Evolutionary conservation across 2,329 filamentous ascomycete genomes (phyloP).

Genomic region (Epichloe gansuensis): DNA sequence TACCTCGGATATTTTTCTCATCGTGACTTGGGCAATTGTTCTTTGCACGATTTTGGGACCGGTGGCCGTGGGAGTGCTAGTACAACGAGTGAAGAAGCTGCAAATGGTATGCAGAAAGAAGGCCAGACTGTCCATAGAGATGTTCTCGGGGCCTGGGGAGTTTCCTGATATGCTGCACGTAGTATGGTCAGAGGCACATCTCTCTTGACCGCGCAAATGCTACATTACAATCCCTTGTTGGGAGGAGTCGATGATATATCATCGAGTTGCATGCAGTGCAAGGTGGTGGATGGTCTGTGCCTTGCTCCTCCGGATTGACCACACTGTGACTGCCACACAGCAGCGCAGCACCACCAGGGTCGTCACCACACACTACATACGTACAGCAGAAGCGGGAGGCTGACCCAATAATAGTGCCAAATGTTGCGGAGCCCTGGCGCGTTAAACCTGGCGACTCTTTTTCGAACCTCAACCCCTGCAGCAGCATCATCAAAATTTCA

Average conservation of each 20-base stretch:
- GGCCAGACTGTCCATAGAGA: slow-evolving; percentile 1
- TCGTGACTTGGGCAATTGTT: slow-evolving; percentile 44
- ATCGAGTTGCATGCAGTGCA: too few relatives aligned
- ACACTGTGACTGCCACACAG: too few relatives aligned
- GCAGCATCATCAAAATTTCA: background rate
- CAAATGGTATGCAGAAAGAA: slow-evolving; percentile 2
- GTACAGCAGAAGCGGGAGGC: too few relatives aligned
- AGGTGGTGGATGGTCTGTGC: too few relatives aligned
- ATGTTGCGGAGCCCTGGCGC: background rate
- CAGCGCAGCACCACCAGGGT: too few relatives aligned
- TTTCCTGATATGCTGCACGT: background rate
- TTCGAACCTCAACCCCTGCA: background rate
- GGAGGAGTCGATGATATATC: too few relatives aligned
- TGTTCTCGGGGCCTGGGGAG: slow-evolving; percentile 2
- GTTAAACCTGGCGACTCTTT: background rate
- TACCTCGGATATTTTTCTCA: slow-evolving; percentile 33
- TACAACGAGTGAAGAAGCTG: slow-evolving; percentile 27
- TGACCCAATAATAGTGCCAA: background rate
- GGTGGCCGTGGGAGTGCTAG: slow-evolving; percentile 33
- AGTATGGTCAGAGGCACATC: too few relatives aligned
- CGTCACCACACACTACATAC: too few relatives aligned
- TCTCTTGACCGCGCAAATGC: too few relatives aligned
- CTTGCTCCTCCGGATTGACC: too few relatives aligned
- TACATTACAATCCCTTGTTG: too few relatives aligned
- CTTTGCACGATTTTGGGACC: slow-evolving; percentile 43